Evolutionary conservation across 257 asterid species (phyloP), one percentile per base, ranked within the genome.

Genomic region (Salvia hispanica): DNA sequence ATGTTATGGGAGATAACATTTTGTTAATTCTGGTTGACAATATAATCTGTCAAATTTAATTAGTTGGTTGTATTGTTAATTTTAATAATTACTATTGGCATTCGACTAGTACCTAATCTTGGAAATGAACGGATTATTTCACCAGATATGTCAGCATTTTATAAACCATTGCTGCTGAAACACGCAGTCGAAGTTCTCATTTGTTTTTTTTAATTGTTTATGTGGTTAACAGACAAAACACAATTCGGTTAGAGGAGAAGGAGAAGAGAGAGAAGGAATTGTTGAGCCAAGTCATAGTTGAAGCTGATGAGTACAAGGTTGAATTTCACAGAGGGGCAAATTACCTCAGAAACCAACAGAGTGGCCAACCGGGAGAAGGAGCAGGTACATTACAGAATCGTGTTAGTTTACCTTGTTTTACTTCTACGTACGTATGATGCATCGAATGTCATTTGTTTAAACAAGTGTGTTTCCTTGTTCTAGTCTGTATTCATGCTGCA

Each of bases 281-380:
- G 63, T 62, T 88, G 82, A 75, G 74, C 77, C 85, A 80, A 76
- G 87, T 91, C 64, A 56, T 87, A 58, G 80, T 66, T 18, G 88
- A 82, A 80, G 98, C 98, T 14, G 94, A 85, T 2, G 83, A 77
- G 58, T 91, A 75, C 84, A 91, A 86, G 81, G 77, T 79, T 72
- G 94, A 83, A 21, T 86, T 83, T 77, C 79, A 85, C 73, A 78
- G 70, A 79, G 91, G 72, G 83, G 77, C 83, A 79, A 80, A 53
- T 72, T 55, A 50, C 70, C 33, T 47, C 72, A 43, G 92, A 83
- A 78, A 65, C 83, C 70, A 86, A 85, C 79, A 89, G 21, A 70
- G 76, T 70, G 44, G 48, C 75, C 56, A 89, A 85, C 76, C 76
- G 94, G 51, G 90, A 91, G 34, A 80, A 74, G 82, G 98, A 91